Conservation (phyloP, 805 yeast species). For the Metschnikowia kofuensis region DNA sequence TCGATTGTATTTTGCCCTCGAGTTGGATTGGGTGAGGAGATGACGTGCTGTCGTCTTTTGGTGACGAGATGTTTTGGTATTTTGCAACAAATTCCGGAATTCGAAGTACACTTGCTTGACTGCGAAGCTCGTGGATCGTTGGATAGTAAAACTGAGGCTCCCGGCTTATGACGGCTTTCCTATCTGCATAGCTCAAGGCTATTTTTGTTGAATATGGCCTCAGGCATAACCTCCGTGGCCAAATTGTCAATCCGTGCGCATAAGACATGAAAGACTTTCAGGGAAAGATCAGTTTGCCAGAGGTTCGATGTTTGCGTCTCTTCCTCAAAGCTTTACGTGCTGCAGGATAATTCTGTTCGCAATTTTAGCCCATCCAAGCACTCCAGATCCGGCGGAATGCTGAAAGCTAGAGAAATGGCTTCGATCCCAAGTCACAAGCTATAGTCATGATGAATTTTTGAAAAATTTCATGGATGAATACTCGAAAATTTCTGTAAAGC, state of each 20-base stretch:
- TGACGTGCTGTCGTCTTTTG: slow-evolving; percentile 9
- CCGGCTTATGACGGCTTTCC: slow-evolving; percentile 12
- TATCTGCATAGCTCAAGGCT: slow-evolving; percentile 10
- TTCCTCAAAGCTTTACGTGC: too few relatives aligned
- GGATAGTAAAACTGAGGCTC: slow-evolving; percentile 16
- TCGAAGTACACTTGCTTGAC: slow-evolving; percentile 20
- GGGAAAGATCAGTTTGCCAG: neutral
- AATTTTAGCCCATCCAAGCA: too few relatives aligned
- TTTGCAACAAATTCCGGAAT: slow-evolving; percentile 37
- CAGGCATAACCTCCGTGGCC: neutral
- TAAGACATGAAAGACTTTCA: neutral
- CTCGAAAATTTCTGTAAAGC: too few relatives aligned
- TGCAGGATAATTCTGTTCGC: too few relatives aligned
- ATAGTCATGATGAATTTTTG: too few relatives aligned
- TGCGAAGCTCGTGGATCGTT: slow-evolving; percentile 5
- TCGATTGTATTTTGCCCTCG: slow-evolving; percentile 57
- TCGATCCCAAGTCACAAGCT: too few relatives aligned
- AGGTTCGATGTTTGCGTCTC: too few relatives aligned
- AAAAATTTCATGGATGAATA: too few relatives aligned
- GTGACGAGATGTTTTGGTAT: slow-evolving; percentile 24
- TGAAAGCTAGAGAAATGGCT: too few relatives aligned
- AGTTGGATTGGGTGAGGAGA: slow-evolving; percentile 11
- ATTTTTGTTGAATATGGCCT: slow-evolving; percentile 9
- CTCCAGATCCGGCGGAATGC: too few relatives aligned
- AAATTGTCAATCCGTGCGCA: neutral